Evolutionary conservation across 1,284 basidiomycete genomes (phyloP).

Genomic region (Earliella scabrosa): DNA sequence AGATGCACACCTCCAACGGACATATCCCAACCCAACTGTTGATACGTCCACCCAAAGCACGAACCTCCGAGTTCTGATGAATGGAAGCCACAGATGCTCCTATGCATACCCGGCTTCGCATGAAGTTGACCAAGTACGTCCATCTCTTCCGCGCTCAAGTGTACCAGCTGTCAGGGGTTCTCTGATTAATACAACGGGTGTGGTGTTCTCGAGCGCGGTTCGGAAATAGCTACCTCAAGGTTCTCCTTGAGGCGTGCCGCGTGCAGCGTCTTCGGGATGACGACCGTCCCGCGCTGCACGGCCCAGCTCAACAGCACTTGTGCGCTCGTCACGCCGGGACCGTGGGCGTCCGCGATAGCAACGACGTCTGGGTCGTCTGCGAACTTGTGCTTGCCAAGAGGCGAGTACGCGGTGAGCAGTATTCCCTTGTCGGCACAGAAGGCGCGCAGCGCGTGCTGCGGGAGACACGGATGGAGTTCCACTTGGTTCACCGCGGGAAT

Average conservation of each 20-base stretch:
- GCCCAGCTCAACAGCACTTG: conserved; percentile 58
- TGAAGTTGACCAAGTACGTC: conserved; percentile 43
- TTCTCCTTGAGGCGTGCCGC: conserved; percentile 49
- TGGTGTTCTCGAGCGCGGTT: too few species aligned
- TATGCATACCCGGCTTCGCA: conserved; percentile 48
- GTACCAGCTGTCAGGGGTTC: conserved; percentile 36
- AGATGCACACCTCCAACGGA: conserved; percentile 36
- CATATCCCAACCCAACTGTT: conserved; percentile 50
- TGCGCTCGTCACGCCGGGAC: conserved; percentile 41
- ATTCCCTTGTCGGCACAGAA: conserved; percentile 54
- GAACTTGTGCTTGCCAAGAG: conserved; percentile 43
- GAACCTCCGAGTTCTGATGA: conserved; percentile 35
- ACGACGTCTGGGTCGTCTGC: conserved; percentile 36
- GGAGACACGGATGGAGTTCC: conserved; percentile 49
- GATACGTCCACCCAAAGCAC: conserved; percentile 53
- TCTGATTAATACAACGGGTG: background rate
- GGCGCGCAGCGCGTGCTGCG: conserved; percentile 46
- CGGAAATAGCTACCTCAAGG: conserved; percentile 44
- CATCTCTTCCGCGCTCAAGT: conserved; percentile 44
- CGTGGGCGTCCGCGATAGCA: conserved; percentile 49
- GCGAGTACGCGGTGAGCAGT: conserved; percentile 62
- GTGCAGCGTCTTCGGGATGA: conserved; percentile 53
- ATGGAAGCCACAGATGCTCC: conserved; percentile 41
- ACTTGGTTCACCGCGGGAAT: conserved; percentile 58
- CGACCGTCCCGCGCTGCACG: conserved; percentile 43